Conservation (phyloP, 331 rosid genomes). For the Pyracantha coccinea region DNA sequence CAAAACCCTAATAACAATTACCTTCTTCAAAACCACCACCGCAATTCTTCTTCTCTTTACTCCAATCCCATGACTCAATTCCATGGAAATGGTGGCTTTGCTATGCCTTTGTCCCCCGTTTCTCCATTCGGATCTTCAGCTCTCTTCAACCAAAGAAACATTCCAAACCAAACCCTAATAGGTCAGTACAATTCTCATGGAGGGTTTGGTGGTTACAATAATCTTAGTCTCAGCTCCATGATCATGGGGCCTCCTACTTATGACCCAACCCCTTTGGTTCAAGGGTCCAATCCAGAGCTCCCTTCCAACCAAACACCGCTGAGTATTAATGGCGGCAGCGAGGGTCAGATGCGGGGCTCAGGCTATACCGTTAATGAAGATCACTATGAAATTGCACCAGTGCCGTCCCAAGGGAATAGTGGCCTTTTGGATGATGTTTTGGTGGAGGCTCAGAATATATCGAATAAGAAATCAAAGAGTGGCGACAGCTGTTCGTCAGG, state of each 20-base stretch:
- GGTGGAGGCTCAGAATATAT: conserved; percentile 29
- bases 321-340: conserved; percentile 21
- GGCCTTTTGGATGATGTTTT: conserved; percentile 56
- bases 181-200: conserved; percentile 17
- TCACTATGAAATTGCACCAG: conserved; percentile 21
- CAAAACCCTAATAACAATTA: not conserved
- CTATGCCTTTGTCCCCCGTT: conserved; percentile 25
- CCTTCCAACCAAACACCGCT: conserved; percentile 44
- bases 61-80: conserved; percentile 18
- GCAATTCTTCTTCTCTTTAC: not conserved
- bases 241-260: conserved; percentile 17
- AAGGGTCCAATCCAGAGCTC: conserved; percentile 21
- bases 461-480: conserved; percentile 26
- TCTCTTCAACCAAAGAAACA: conserved; percentile 16
- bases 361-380: not conserved
- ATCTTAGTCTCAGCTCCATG: conserved; percentile 12
- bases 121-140: conserved; percentile 29
- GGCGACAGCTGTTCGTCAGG: conserved; percentile 11
- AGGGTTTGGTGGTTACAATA: conserved; percentile 15
- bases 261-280: conserved; percentile 13
- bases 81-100: conserved; percentile 17
- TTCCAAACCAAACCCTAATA: conserved; percentile 11
- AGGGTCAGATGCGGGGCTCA: conserved; percentile 24
- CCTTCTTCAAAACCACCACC: not conserved
- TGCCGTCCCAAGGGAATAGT: conserved; percentile 17